These are phyloP conservation scores for Fusarium sp. DNA, from an alignment of 2,329 filamentous ascomycete species.

Conservation along the genomic window DNA sequence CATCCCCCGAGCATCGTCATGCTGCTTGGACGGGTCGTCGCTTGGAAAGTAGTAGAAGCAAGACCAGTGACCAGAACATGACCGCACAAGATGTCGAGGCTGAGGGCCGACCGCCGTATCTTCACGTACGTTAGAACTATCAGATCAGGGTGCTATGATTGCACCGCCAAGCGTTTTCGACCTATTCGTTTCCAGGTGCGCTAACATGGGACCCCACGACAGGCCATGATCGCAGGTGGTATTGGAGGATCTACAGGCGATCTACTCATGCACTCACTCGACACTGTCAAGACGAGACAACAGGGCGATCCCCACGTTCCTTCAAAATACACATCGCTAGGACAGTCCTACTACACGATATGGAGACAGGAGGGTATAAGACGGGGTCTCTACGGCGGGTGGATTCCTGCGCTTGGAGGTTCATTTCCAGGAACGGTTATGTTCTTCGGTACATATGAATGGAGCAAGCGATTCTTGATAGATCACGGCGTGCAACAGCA, in stretches of 20 bases:
- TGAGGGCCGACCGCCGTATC: constrained; percentile 56
- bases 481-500: constrained; percentile 84
- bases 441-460: constrained; percentile 97
- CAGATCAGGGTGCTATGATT: not conserved
- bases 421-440: constrained; percentile 94
- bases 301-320: constrained; percentile 95
- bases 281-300: constrained; percentile 98
- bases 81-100: constrained; percentile 51
- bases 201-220: constrained; percentile 31
- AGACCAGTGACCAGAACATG: constrained; percentile 46
- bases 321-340: constrained; percentile 90
- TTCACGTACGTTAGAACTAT: constrained; percentile 49
- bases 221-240: constrained; percentile 96
- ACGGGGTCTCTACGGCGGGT: constrained; percentile 91
- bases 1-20: constrained; percentile 45
- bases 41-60: constrained; percentile 41
- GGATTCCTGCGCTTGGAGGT: constrained; percentile 86
- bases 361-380: constrained; percentile 89
- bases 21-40: constrained; percentile 41
- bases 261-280: constrained; percentile 98
- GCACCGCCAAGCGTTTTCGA: not conserved
- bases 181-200: constrained; percentile 8
- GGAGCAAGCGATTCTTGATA: constrained; percentile 88
- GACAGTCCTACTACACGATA: constrained; percentile 91
- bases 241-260: constrained; percentile 93